Conservation (phyloP, 1,284 basidiomycete species). For the Coniferiporia weirii region DNA sequence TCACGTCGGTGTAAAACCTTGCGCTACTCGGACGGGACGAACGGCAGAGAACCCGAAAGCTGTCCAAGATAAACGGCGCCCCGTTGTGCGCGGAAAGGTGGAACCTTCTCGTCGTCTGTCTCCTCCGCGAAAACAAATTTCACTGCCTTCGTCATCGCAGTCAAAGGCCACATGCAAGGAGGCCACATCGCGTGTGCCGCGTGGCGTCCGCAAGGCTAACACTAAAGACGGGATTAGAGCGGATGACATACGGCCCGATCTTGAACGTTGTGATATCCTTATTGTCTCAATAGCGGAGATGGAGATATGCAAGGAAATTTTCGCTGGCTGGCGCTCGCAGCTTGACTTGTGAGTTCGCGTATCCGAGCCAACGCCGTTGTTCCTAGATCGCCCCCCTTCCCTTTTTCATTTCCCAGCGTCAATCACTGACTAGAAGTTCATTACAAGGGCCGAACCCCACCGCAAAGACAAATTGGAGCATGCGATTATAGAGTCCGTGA, state of each 20-base stretch:
- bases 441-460: neutral
- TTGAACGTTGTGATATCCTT: conserved; percentile 12
- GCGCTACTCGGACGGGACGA: too few relatives aligned
- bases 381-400: neutral
- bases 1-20: too few relatives aligned
- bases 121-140: too few relatives aligned
- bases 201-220: neutral
- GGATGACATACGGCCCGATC: conserved; percentile 5
- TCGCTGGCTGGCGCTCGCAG: conserved; percentile 12
- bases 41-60: too few relatives aligned
- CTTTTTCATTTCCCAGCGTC: neutral
- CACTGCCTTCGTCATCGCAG: too few relatives aligned
- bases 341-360: conserved; percentile 7
- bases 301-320: conserved; percentile 17
- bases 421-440: neutral
- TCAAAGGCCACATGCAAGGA: too few relatives aligned
- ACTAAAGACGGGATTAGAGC: neutral
- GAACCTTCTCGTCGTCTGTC: too few relatives aligned
- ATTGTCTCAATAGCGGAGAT: conserved; percentile 13
- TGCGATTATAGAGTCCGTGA: conserved; percentile 1
- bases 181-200: neutral
- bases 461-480: conserved; percentile 6
- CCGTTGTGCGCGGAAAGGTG: too few relatives aligned
- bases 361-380: neutral
- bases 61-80: too few relatives aligned